Conservation (phyloP, 208 protist genomes). For the Phytomonas serpens region DNA sequence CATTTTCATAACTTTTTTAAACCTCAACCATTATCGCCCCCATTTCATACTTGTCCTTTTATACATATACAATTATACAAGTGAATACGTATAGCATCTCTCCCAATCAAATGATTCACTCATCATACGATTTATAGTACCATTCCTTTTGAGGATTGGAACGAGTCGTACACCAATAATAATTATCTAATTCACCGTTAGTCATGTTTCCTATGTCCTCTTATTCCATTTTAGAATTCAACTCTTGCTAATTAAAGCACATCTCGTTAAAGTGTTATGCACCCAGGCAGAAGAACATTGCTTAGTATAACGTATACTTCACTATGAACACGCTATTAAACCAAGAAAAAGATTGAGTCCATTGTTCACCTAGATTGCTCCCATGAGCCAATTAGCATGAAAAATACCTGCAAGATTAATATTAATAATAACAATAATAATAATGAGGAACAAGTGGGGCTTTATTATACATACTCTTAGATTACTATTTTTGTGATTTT, state of each 20-base stretch:
- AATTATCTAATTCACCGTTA: background rate
- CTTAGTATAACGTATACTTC: background rate
- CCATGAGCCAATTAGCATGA: background rate
- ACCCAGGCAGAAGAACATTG: background rate
- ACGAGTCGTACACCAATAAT: background rate
- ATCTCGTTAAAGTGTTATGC: background rate
- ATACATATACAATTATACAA: background rate
- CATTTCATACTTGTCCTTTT: background rate
- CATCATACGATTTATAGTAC: background rate
- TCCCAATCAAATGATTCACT: background rate
- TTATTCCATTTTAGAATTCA: background rate
- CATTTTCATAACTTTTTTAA: background rate
- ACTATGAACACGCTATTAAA: background rate
- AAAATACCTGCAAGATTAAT: background rate
- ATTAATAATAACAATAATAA: background rate
- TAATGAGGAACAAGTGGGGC: background rate
- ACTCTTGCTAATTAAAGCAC: background rate
- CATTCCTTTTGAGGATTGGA: background rate
- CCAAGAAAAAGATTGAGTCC: background rate
- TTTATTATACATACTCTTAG: background rate
- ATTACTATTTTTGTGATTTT: background rate
- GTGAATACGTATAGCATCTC: background rate
- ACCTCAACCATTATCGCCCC: background rate
- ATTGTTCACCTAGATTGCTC: background rate
- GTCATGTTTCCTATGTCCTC: background rate